Percentiles rank a stretch among this genome's conserved stretches.
phyloP scores from a whole-genome alignment of 179 eudicot genomes.

The Sideroxylon spinosum region DNA sequence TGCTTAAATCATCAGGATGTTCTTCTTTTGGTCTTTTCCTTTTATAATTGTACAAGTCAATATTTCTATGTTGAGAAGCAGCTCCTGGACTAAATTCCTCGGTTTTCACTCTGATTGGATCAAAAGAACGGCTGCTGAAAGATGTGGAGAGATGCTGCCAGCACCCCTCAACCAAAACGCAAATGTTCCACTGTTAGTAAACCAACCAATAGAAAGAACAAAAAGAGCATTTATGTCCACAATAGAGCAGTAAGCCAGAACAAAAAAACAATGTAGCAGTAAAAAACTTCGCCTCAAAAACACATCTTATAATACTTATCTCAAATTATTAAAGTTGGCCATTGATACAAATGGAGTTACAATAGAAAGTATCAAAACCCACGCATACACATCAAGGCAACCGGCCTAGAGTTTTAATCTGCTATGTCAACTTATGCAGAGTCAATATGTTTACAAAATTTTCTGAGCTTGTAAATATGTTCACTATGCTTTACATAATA shows the following conservation, averaged over 20 bases:
- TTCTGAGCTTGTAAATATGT: neutral
- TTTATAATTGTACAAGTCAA: slow-evolving; percentile 27
- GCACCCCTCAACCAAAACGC: slow-evolving; percentile 4
- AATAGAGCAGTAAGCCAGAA: neutral
- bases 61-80: slow-evolving; percentile 22
- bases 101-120: slow-evolving; percentile 37
- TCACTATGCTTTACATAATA: neutral
- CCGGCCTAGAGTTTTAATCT: neutral
- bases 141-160: slow-evolving; percentile 25
- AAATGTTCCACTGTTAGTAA: neutral
- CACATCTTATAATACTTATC: neutral
- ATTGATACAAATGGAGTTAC: neutral
- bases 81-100: slow-evolving; percentile 40
- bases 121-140: slow-evolving; percentile 24
- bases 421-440: neutral
- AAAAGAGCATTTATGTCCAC: neutral
- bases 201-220: slow-evolving; percentile 8
- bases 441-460: neutral
- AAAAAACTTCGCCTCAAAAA: neutral
- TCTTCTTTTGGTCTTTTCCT: slow-evolving; percentile 60
- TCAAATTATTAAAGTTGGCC: neutral
- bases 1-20: slow-evolving; percentile 32
- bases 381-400: slow-evolving; percentile 9
- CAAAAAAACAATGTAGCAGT: neutral
- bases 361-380: neutral